Evolutionary conservation across 2,329 filamentous ascomycete genomes (phyloP).

Genomic region (Phyllosticta citribraziliensis): DNA sequence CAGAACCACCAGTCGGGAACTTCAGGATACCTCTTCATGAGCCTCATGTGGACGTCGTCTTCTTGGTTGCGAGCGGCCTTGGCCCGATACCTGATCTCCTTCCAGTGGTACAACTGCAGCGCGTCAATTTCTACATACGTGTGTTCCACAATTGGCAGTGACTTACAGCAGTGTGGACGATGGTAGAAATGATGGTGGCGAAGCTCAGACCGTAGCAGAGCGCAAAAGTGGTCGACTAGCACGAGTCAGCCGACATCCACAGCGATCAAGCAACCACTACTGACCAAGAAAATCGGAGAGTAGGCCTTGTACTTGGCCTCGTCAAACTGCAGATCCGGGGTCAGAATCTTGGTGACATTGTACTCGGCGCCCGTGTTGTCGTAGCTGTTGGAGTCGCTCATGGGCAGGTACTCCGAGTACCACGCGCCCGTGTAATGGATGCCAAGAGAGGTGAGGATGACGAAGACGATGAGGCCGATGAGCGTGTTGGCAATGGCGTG

Average conservation of each 20-base stretch:
- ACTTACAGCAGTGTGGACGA: constrained; percentile 53
- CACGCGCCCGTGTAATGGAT: constrained; percentile 50
- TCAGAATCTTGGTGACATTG: constrained; percentile 42
- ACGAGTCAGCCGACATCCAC: constrained; percentile 6
- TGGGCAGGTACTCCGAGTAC: constrained; percentile 45
- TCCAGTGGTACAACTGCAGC: constrained; percentile 18
- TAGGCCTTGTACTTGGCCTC: constrained; percentile 30
- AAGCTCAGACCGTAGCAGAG: constrained; percentile 30
- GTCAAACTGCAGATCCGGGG: constrained; percentile 23
- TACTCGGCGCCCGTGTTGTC: constrained; percentile 59
- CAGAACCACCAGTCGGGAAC: constrained; percentile 51
- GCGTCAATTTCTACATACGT: constrained; percentile 59
- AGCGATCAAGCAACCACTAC: background rate
- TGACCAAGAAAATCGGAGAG: constrained; percentile 25
- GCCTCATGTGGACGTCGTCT: constrained; percentile 39
- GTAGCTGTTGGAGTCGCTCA: constrained; percentile 32
- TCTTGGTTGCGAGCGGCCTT: constrained; percentile 50
- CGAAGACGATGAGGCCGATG: constrained; percentile 30
- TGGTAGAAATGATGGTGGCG: constrained; percentile 20
- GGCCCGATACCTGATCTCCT: constrained; percentile 20
- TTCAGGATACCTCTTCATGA: constrained; percentile 49
- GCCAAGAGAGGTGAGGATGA: constrained; percentile 15
- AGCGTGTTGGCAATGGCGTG: constrained; percentile 53
- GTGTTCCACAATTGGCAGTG: constrained; percentile 39
- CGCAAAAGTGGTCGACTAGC: constrained; percentile 27